Conservation (phyloP, 73 alveolate genomes). For the Uronychia setigera region DNA sequence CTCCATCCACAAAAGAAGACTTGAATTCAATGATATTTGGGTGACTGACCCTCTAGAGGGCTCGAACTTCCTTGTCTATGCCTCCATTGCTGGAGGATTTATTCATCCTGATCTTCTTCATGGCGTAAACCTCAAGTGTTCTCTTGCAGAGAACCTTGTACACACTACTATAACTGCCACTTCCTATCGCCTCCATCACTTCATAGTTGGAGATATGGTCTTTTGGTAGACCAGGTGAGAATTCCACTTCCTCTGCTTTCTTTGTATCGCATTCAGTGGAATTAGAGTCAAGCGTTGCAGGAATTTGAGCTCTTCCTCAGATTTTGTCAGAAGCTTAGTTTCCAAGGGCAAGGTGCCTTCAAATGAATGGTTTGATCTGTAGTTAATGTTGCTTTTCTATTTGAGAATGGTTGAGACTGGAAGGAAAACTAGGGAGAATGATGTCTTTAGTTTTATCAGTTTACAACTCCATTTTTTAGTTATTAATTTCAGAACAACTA, state of each 20-base stretch:
- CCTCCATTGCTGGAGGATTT: not conserved
- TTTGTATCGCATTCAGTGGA: not conserved
- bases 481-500: no score
- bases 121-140: conserved; percentile 42
- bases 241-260: not conserved
- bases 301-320: no score
- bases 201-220: not conserved
- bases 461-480: no score
- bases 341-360: no score
- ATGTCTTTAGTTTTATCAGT: no score
- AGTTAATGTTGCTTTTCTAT: no score
- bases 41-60: conserved; percentile 41
- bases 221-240: not conserved
- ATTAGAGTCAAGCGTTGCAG: not conserved
- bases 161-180: conserved; percentile 87
- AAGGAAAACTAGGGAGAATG: no score
- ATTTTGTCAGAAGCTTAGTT: no score
- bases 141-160: conserved; percentile 66
- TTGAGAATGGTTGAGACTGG: no score
- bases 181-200: conserved; percentile 58
- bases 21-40: conserved; percentile 61
- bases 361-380: no score
- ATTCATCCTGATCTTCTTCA: conserved; percentile 10
- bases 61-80: not conserved
- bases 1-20: conserved; percentile 90